Percentiles rank a stretch among this genome's conserved stretches.
phyloP scores from a whole-genome alignment of 1,284 basidiomycete species.

The Neotropicomus parvogracilis region DNA sequence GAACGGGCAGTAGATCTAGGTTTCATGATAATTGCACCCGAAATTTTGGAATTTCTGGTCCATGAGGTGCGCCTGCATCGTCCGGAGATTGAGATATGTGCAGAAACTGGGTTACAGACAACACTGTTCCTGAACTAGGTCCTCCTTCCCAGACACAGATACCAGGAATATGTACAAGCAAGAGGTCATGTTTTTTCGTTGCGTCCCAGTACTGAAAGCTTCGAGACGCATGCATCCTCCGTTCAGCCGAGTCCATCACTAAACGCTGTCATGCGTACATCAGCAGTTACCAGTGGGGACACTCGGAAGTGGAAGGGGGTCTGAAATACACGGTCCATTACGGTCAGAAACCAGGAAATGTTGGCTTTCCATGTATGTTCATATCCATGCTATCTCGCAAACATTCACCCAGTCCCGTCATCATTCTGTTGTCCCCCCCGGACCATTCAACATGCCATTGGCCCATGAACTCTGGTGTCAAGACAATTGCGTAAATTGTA shows the following conservation, averaged over 20 bases:
- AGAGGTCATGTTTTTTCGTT: constrained; percentile 30
- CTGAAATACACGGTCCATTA: neutral
- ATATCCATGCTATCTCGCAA: neutral
- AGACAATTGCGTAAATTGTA: constrained; percentile 54
- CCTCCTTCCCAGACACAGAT: constrained; percentile 27
- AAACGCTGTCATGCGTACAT: neutral
- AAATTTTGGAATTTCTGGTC: constrained; percentile 12
- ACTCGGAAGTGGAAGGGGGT: constrained; percentile 18
- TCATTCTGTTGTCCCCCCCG: neutral
- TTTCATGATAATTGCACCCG: constrained; percentile 15
- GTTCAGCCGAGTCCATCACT: neutral
- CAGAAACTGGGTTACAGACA: constrained; percentile 23
- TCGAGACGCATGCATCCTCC: neutral
- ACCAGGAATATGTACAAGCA: constrained; percentile 27
- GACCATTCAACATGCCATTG: constrained; percentile 9
- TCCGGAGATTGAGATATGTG: constrained; percentile 1
- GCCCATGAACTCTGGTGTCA: constrained; percentile 39
- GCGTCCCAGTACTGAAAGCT: constrained; percentile 21
- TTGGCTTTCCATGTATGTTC: constrained; percentile 1
- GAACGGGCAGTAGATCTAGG: constrained; percentile 17
- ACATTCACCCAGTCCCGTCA: neutral
- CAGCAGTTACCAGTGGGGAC: neutral
- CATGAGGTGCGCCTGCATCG: constrained; percentile 5
- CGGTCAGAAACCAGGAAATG: constrained; percentile 11
- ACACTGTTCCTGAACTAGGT: constrained; percentile 25